Conservation (phyloP, 345 rosid species). For the Eucalyptus guilfoylei region DNA sequence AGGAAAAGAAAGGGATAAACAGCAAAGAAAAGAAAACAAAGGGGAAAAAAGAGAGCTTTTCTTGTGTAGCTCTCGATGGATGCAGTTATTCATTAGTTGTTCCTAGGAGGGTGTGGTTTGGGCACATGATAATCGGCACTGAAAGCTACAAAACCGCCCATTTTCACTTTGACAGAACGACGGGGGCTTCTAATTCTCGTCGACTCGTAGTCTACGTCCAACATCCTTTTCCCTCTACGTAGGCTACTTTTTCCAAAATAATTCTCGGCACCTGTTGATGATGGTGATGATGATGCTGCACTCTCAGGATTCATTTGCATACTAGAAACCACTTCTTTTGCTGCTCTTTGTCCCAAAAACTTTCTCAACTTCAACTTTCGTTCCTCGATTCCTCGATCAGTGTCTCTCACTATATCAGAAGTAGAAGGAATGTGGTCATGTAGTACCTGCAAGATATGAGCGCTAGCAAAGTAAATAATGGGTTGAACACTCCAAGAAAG, state of each 20-base stretch:
- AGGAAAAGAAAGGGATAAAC: not conserved
- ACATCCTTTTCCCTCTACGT: not conserved
- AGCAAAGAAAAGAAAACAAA: not conserved
- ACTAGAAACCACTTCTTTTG: not conserved
- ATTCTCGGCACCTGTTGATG: not conserved
- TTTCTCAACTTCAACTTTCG: constrained; percentile 3
- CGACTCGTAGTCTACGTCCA: constrained; percentile 1
- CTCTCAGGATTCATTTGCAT: not conserved
- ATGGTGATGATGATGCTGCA: not conserved
- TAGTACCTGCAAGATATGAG: not conserved
- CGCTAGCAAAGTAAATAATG: not conserved
- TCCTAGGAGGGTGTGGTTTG: constrained; percentile 39
- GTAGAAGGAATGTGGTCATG: not conserved
- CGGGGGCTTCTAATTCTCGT: not conserved
- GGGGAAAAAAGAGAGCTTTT: not conserved
- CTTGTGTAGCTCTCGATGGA: not conserved
- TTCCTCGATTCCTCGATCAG: not conserved
- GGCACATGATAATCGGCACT: constrained; percentile 44
- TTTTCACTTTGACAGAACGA: not conserved
- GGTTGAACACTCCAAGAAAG: not conserved
- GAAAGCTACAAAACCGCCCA: constrained; percentile 28
- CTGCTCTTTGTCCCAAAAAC: not conserved
- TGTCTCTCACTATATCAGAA: not conserved
- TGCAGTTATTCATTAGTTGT: constrained; percentile 18
- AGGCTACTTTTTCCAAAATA: not conserved